A percentile compares a stretch with the other conserved stretches of the same genome.
Evolutionary conservation across 805 yeast species (phyloP).

Genomic region (Candida chauliodis): DNA sequence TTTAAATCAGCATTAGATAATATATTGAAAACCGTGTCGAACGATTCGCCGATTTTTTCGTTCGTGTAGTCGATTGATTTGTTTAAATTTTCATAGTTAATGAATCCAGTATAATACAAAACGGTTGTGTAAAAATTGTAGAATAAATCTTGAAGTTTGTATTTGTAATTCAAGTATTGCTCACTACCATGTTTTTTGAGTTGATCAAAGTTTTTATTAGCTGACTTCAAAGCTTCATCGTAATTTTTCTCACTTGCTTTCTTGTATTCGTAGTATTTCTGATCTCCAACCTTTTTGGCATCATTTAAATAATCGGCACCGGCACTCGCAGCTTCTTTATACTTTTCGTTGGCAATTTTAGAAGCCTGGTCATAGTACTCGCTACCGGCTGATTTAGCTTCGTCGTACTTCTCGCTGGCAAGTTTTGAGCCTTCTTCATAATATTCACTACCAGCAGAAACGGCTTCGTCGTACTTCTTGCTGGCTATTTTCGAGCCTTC

Average conservation of each 20-base stretch:
- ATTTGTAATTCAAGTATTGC: not conserved
- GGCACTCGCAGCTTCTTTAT: slow-evolving; percentile 1
- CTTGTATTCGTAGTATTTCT: slow-evolving; percentile 3
- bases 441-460: slow-evolving; percentile 1
- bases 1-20: slow-evolving; percentile 44
- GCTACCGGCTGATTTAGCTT: slow-evolving; percentile 4
- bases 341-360: slow-evolving; percentile 2
- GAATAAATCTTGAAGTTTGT: not conserved
- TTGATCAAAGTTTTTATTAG: not conserved
- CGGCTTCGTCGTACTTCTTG: slow-evolving; percentile 5
- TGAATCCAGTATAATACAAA: slow-evolving; percentile 4
- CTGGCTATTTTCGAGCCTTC: slow-evolving; percentile 2
- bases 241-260: slow-evolving; percentile 1
- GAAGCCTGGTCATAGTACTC: slow-evolving; percentile 2
- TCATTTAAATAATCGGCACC: slow-evolving; percentile 6
- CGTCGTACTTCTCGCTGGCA: slow-evolving; percentile 3
- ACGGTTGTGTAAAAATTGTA: slow-evolving; percentile 2
- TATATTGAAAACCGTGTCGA: slow-evolving; percentile 25
- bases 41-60: slow-evolving; percentile 8
- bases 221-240: slow-evolving; percentile 1
- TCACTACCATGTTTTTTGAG: slow-evolving; percentile 3
- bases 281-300: slow-evolving; percentile 1
- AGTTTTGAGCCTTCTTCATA: slow-evolving; percentile 5
- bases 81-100: slow-evolving; percentile 1
- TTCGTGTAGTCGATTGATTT: slow-evolving; percentile 5